Evolutionary conservation across 2,329 filamentous ascomycete species (phyloP), one percentile per base, ranked within the genome.

Genomic region (Curvularia eragrostidis): DNA sequence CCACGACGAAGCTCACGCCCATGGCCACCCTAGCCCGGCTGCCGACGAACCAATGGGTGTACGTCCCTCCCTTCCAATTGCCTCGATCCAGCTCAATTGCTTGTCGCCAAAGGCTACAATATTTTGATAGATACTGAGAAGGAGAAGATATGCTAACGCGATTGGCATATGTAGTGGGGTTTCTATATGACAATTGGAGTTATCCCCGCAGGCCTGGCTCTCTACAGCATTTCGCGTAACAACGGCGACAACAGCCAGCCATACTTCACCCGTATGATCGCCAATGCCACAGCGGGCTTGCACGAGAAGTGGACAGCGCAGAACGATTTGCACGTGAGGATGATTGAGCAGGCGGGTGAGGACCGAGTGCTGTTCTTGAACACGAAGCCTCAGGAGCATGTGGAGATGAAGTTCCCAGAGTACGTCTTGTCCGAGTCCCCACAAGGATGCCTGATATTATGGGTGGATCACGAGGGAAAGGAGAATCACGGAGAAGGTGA

Each of bases 371-470:
- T 90, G 64, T 88, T 89, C 72, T 58, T 77, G 63, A 79, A 80
- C 62, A 65, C 71, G n/a, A 74, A 75, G 68, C 78, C 81, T 28
- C 76, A 80, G 63, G 79, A 77, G 52, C 74, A 81, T 64, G 78
- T 86, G 43, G 81, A 86, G 19, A 74, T 90, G 74, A 84, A 77
- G 71, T 87, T 84, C 67, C 86, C 85, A 32, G 88, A 90, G 88
- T 90, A 84, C 61, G 87, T 84, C 30, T 9, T 38, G 38, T 9
- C 39, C 23, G 42, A 9, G n/a, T 5, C 19, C n/a, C 6, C 28
- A 38, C 6, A 18, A n/a, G 8, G 26, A 23, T 28, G 24, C 1
- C 2, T 36, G 7, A 41, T 5, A 12, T 10, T 34, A 28, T n/a
- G 19, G 0, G 9, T 26, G 24, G 23, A 8, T 26, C 2, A 2